Evolutionary conservation across 768 basidiomycete genomes (phyloP), one percentile per base, ranked within the genome.

Genomic region (Amanita rimosa): DNA sequence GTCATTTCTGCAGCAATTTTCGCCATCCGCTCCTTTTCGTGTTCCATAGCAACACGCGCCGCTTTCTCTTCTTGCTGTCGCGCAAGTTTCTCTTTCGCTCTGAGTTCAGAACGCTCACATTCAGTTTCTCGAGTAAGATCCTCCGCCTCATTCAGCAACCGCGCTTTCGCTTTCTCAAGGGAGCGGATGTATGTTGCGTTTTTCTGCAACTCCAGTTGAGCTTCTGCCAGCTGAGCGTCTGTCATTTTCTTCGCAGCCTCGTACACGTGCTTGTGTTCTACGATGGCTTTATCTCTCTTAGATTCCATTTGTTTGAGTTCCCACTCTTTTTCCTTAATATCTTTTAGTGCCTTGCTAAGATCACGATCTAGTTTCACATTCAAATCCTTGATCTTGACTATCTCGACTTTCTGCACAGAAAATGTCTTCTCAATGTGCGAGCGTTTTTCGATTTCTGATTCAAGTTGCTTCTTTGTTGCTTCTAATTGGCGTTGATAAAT

Each of bases 211-310:
- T 95, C 91, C 16, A 72, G 64, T 49, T 87, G 83, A 0, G 92
- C 85, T 2, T 89, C 87, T 16, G 72, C 78, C 13, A 97, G 78
- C 59, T 96, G 90, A 34, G 85, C 79, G 61, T 98, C 95, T 1
- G 95, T 94, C 49, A 95, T 82, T 31, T 82, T 82, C 64, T 97
- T 98, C 13, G 95, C 95, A 61, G 94, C 89, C 62, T 97, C 93
- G 9, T 95, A 74, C 24, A 97, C 95, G 61, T 98, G 84, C 21
- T 96, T 90, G 59, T 98, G 95, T 64, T 98, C 94, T 38, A 98
- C 93, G 51, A 96, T 94, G n/a, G 89, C 96, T 69, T 94, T 97
- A 70, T 97, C 91, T 60, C 96, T 86, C 60, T 76, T 81, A 2
- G 87, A 84, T 46, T 86, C 81, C 7, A 97, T 67, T 54, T 94